phyloP scores from a whole-genome alignment of 2,329 filamentous ascomycete genomes.

The Pestalotiopsis sp. region DNA sequence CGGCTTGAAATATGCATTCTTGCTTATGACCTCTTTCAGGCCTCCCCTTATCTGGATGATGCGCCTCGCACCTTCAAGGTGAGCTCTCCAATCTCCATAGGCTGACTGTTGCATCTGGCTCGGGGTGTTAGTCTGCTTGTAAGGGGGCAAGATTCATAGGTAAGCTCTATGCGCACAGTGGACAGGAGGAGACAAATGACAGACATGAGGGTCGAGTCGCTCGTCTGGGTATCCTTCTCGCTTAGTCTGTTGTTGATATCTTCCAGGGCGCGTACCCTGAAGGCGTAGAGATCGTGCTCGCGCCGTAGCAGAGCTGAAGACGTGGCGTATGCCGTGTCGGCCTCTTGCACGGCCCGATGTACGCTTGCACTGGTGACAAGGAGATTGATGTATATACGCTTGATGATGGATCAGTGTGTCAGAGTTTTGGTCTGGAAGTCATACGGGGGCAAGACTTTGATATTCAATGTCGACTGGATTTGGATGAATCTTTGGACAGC shows the following conservation, averaged over 20 bases:
- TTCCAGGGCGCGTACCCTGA: constrained; percentile 17
- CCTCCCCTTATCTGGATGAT: constrained; percentile 19
- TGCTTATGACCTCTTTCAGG: constrained; percentile 13
- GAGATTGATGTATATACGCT: constrained; percentile 18
- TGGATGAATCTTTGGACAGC: not conserved
- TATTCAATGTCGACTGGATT: not conserved
- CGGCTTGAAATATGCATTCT: constrained; percentile 18
- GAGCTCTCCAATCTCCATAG: constrained; percentile 19
- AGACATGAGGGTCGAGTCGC: constrained; percentile 21
- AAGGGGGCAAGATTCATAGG: not conserved
- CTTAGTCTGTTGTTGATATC: constrained; percentile 18
- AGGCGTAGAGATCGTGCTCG: constrained; percentile 16
- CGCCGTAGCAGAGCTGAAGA: constrained; percentile 12
- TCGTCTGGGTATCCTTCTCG: constrained; percentile 17
- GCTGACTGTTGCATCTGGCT: constrained; percentile 20
- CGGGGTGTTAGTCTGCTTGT: not conserved
- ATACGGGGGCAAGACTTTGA: not conserved
- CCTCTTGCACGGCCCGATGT: constrained; percentile 17
- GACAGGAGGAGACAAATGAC: constrained; percentile 20
- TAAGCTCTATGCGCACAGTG: constrained; percentile 14
- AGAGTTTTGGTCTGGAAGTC: not conserved
- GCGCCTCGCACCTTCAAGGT: constrained; percentile 19
- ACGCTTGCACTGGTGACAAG: constrained; percentile 18
- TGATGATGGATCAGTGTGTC: not conserved
- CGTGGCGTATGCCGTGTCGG: constrained; percentile 6